Base-by-base conservation (phyloP, 768 basidiomycete genomes). In the Agrocybe praecox region DNA sequence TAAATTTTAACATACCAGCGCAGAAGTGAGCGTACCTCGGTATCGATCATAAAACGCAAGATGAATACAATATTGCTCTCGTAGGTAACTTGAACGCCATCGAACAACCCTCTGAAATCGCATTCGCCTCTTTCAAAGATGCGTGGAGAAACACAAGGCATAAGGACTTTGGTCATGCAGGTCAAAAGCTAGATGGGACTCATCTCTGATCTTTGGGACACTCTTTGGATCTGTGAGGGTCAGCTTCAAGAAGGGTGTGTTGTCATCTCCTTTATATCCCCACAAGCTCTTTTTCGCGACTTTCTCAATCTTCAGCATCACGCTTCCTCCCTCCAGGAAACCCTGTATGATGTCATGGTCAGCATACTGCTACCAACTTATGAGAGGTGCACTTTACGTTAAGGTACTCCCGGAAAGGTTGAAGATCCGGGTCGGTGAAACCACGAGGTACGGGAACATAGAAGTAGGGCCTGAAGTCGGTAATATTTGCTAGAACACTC, bases 1-100 rank as follows among this genome's bases (percentile, higher is more conserved):
- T 9, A 29, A n/a, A 42, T 50, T 23, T 52, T 2, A 11, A 32
- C 34, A 10, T 23, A 9, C n/a, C 18, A 19, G 44, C n/a, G 7
- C 32, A n/a, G 48, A 33, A 48, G 36, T 18, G 12, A 23, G 53
- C 48, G 9, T 22, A 93, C 96, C 80, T 94, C 88, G 6, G 92
- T 90, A 67, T 99, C 97, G 59, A 99, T 96, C 97, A 99, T 99
- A 72, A 98, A 98, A 8, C 97, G 86, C 49, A 99, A 76, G 3
- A 83, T 86, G 66, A 93, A 99, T 0, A 85, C 86, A 53, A 99
- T 92, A 67, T 98, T 98, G 65, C 95, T 97, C 72, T 99, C 97
- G 60, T 80, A 99, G 0, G 96, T 98, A 24, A 85, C 56, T 15
- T 86, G 74, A 23, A 79, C 71, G 9, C 75, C 79, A 7, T 71